Base-by-base conservation (phyloP, 1,284 basidiomycete species). In the Cutaneotrichosporon spelunceum region DNA sequence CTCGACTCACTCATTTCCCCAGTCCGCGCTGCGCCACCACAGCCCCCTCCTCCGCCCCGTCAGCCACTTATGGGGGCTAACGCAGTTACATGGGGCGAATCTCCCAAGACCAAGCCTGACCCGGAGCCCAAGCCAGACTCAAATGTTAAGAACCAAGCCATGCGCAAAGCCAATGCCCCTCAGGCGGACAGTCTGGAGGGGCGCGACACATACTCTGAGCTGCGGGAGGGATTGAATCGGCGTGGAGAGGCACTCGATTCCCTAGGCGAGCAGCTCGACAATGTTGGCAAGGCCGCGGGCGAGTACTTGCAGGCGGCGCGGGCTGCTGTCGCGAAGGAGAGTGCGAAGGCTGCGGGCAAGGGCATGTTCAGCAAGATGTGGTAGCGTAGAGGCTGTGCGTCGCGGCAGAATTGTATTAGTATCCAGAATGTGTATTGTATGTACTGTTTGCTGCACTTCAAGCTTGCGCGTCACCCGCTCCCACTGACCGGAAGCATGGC, bases 31-130 rank as follows among this genome's bases (percentile, higher is more conserved):
- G 60, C 72, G 7, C 63, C 66, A 11, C 70, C 68, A 2, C 66
- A 69, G 49, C 64, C 70, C 0, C 69, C 74, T 0, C 68, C 72
- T 2, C 63, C 69, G 19, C 72, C 75, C 3, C 63, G 67, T 24
- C 70, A 73, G 66, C 73, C 77, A 6, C 67, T 78, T 60, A 65
- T 72, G 8, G 78, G 78, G 78, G 76, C 74, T 42, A 68, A 72
- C 57, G 69, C 48, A 5, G 21, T 36, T 21, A 63, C 73, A 16
- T 77, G 76, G 76, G 76, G 76, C 42, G 69, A 71, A 53, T 68
- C 71, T 7, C 69, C 72, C n/a, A 67, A 68, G 11, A 65, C 71
- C 27, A 50, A 67, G 4, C 59, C 68, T 4, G 19, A 50, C 16
- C 49, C 49, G 8, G 47, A 2, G 24, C 8, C 3, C 34, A 26